Evolutionary conservation across 306 rosid species (phyloP), one percentile per base, ranked within the genome.

Genomic region (Dalbergia cultrata): DNA sequence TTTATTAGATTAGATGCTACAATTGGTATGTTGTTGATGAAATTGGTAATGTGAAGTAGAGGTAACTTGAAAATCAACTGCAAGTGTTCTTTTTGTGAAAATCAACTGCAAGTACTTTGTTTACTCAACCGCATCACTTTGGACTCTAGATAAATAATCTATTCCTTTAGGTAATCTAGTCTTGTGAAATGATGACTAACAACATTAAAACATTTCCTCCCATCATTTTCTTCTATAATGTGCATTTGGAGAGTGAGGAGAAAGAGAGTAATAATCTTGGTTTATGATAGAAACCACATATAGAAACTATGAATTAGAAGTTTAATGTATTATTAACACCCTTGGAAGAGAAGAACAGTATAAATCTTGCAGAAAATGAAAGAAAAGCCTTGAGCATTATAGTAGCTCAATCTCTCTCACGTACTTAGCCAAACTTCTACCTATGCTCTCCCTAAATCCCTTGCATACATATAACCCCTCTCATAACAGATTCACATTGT

Each of bases 1-100:
- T 18, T 83, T 68, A 35, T 70, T 43, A 34, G 44, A 53, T 49
- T 43, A 34, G 44, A 53, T 49, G 53, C 74, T 72, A 45, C 53
- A 16, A 5, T 18, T 47, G 37, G 9, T n/a, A 74, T 80, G 66
- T 61, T 78, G 59, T 8, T 69, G 50, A 61, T 59, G 22, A 45
- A 13, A 60, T 35, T 47, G 19, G 18, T 53, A 21, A 64, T 21
- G 19, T 61, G 19, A 57, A 56, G 34, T 41, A 21, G 62, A 41
- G 64, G 70, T 34, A 69, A 58, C 37, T 22, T 78, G 49, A 19
- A 17, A 81, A 68, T 33, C 35, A 17, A 19, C 31, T 47, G 53
- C 49, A 16, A 54, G 60, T 63, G 44, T 39, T 26, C 12, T 65
- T 0, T 21, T 21, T 21, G 22, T 21, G 22, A 21, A 21, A 21